phyloP scores from a whole-genome alignment of 1,139 yeast genomes.

The Kluyveromyces marxianus region DNA sequence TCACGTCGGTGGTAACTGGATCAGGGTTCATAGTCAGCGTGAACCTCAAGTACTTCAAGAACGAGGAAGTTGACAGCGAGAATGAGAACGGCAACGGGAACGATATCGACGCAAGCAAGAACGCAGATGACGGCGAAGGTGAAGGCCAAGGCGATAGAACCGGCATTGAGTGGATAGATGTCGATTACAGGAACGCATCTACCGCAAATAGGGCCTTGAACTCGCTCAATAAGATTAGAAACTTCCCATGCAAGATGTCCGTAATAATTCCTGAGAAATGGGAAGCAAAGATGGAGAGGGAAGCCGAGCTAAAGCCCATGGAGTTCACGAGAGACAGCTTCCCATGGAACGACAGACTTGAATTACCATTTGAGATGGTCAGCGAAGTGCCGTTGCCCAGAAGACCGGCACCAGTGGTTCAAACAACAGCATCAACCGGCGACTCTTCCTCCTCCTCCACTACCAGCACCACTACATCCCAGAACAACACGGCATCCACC shows the following conservation, averaged over 20 bases:
- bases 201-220: conserved; percentile 21
- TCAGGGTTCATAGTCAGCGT: conserved; percentile 26
- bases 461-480: conserved; percentile 1
- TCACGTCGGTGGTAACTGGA: conserved; percentile 29
- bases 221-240: conserved; percentile 18
- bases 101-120: conserved; percentile 7
- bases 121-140: conserved; percentile 26
- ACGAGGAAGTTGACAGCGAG: background rate
- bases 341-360: conserved; percentile 27
- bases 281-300: conserved; percentile 9
- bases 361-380: conserved; percentile 30
- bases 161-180: background rate
- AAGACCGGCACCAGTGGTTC: conserved; percentile 14
- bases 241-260: conserved; percentile 23
- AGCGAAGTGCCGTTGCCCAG: conserved; percentile 29
- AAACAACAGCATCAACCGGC: background rate
- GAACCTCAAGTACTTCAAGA: conserved; percentile 10
- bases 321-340: conserved; percentile 26
- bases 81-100: background rate
- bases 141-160: background rate
- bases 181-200: conserved; percentile 1
- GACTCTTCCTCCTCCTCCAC: conserved; percentile 6
- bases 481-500: conserved; percentile 6
- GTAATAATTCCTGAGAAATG: conserved; percentile 23
- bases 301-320: conserved; percentile 12